A percentile compares a stretch with the other conserved stretches of the same genome.
Conservation (phyloP, 495 filamentous ascomycete species). For the Corynascus novoguineensis region DNA sequence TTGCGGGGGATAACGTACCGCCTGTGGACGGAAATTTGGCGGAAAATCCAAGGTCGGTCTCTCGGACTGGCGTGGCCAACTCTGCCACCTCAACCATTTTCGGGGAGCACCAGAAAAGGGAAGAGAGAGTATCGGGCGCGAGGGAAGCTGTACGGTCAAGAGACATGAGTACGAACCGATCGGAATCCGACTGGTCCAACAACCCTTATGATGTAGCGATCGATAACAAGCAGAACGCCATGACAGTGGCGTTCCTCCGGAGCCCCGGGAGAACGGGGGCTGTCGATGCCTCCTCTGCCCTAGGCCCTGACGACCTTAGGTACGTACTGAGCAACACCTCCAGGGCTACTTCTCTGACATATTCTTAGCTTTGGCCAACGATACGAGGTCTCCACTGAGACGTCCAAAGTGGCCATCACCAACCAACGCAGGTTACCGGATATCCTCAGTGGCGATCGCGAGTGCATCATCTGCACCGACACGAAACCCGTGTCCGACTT, state of each 20-base stretch:
- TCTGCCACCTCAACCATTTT: neutral
- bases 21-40: neutral
- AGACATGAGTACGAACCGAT: neutral
- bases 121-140: neutral
- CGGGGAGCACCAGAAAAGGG: neutral
- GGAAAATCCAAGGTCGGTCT: neutral
- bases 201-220: slow-evolving; percentile 4
- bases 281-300: neutral
- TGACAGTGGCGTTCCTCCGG: slow-evolving; percentile 13
- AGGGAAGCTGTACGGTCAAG: neutral
- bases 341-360: neutral
- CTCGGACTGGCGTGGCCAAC: neutral
- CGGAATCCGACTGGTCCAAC: neutral
- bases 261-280: neutral
- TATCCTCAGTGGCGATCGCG: slow-evolving; percentile 6
- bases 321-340: neutral
- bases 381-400: slow-evolving; percentile 9
- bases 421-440: slow-evolving; percentile 13
- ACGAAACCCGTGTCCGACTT: slow-evolving; percentile 22
- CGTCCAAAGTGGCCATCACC: slow-evolving; percentile 12
- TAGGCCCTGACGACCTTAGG: slow-evolving; percentile 1
- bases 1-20: neutral
- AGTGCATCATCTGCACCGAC: slow-evolving; percentile 33
- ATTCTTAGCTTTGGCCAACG: slow-evolving; percentile 20
- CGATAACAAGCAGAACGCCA: slow-evolving; percentile 14